phyloP scores from a whole-genome alignment of 1,139 yeast genomes.

The Yamadazyma spencermartinsiae region DNA sequence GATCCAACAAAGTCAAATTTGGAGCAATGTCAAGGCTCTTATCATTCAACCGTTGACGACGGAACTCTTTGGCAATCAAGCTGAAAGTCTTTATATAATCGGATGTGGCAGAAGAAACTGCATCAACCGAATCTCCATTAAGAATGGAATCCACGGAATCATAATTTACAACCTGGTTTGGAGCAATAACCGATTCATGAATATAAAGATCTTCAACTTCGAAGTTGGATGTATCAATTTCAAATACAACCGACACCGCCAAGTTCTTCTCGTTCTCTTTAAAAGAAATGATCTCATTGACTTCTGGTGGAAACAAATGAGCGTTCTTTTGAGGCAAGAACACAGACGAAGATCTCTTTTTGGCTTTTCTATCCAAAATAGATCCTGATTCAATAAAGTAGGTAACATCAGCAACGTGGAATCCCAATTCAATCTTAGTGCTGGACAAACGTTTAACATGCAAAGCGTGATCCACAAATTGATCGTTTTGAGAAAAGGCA shows the following conservation, averaged over 20 bases:
- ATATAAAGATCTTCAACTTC: slow-evolving; percentile 78
- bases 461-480: slow-evolving; percentile 72
- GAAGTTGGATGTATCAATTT: slow-evolving; percentile 70
- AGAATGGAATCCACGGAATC: slow-evolving; percentile 55
- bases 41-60: slow-evolving; percentile 66
- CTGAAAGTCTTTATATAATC: slow-evolving; percentile 68
- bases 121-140: slow-evolving; percentile 27
- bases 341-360: slow-evolving; percentile 87
- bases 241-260: slow-evolving; percentile 79
- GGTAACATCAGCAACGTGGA: slow-evolving; percentile 81
- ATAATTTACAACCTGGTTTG: slow-evolving; percentile 55
- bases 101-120: slow-evolving; percentile 57
- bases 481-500: slow-evolving; percentile 64
- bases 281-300: slow-evolving; percentile 64
- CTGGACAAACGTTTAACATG: slow-evolving; percentile 65
- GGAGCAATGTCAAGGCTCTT: slow-evolving; percentile 51
- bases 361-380: slow-evolving; percentile 81
- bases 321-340: slow-evolving; percentile 79
- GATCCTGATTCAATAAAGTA: slow-evolving; percentile 72
- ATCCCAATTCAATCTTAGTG: slow-evolving; percentile 68
- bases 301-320: slow-evolving; percentile 67
- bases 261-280: slow-evolving; percentile 60
- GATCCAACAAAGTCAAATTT: slow-evolving; percentile 68
- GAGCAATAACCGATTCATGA: slow-evolving; percentile 70
- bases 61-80: slow-evolving; percentile 68